Conservation (phyloP, 2,329 filamentous ascomycete species). For the Colletotrichum coccodes region DNA sequence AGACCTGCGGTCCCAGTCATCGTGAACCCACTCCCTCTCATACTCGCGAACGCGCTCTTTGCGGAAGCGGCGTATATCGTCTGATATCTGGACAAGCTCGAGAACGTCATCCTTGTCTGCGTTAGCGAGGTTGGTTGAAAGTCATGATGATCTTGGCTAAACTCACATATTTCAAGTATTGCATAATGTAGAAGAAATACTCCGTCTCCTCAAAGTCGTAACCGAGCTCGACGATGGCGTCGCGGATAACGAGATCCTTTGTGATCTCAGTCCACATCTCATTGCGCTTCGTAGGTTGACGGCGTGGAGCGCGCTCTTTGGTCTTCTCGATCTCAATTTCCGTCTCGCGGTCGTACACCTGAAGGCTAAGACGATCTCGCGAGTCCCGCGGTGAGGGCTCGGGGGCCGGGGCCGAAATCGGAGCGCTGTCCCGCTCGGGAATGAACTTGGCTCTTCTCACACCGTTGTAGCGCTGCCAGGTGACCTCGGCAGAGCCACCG, state of each 20-base stretch:
- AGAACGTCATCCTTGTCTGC: constrained; percentile 81
- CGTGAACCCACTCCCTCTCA: constrained; percentile 65
- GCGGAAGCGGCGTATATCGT: constrained; percentile 78
- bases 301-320: constrained; percentile 60
- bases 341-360: constrained; percentile 56
- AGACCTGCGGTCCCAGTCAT: constrained; percentile 58
- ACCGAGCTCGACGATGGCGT: constrained; percentile 85
- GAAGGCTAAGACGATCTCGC: constrained; percentile 54
- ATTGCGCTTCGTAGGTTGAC: constrained; percentile 57
- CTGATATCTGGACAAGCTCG: constrained; percentile 82
- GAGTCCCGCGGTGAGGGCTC: constrained; percentile 44
- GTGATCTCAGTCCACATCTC: constrained; percentile 98
- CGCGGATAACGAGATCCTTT: constrained; percentile 86
- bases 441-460: constrained; percentile 80
- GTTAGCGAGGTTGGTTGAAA: constrained; percentile 43
- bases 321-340: constrained; percentile 66
- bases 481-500: constrained; percentile 79
- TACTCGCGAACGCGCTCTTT: constrained; percentile 64
- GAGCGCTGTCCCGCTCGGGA: constrained; percentile 68
- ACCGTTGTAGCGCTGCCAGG: constrained; percentile 83
- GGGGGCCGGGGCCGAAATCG: constrained; percentile 34
- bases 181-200: constrained; percentile 90
- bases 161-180: constrained; percentile 89
- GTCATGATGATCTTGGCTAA: neutral
- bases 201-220: constrained; percentile 94